A percentile compares a stretch with the other conserved stretches of the same genome.
These are phyloP conservation scores for Neonectria coccinea DNA, from an alignment of 2,329 filamentous ascomycete genomes.

Conservation along the genomic window DNA sequence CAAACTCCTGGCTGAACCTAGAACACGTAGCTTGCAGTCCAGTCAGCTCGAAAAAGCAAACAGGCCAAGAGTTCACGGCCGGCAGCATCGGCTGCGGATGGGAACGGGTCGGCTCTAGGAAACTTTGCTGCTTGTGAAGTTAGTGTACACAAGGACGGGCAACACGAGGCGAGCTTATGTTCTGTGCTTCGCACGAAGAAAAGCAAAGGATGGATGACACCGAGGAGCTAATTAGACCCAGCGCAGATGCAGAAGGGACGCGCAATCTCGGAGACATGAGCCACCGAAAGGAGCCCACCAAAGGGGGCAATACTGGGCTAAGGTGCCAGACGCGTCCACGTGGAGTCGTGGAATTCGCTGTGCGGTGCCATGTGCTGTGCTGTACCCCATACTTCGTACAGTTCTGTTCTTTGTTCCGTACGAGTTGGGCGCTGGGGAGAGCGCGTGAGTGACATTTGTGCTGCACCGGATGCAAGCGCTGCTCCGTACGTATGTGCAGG, in stretches of 20 bases:
- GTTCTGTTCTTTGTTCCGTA: background rate
- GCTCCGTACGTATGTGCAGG: conserved; percentile 8
- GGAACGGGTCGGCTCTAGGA: conserved; percentile 1
- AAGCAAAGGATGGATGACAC: background rate
- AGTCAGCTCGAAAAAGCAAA: conserved; percentile 6
- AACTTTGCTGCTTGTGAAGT: background rate
- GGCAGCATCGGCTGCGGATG: conserved; percentile 1
- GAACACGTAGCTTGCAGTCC: background rate
- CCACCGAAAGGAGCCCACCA: conserved; percentile 25
- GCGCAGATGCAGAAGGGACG: background rate
- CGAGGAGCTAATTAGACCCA: background rate
- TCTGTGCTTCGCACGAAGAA: background rate
- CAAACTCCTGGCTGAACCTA: background rate
- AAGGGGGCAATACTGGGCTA: conserved; percentile 19
- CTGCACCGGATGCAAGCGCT: conserved; percentile 12
- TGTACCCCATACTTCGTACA: background rate
- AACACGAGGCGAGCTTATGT: conserved; percentile 8
- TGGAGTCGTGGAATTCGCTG: conserved; percentile 45
- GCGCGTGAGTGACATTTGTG: conserved; percentile 20
- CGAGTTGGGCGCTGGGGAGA: background rate
- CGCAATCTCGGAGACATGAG: conserved; percentile 39
- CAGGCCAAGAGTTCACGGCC: background rate
- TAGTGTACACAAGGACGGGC: background rate
- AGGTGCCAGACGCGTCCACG: conserved; percentile 35
- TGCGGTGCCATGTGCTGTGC: conserved; percentile 22